These are phyloP conservation scores for Ophiocordyceps unilateralis DNA, from an alignment of 2,329 filamentous ascomycete genomes.

Conservation along the genomic window DNA sequence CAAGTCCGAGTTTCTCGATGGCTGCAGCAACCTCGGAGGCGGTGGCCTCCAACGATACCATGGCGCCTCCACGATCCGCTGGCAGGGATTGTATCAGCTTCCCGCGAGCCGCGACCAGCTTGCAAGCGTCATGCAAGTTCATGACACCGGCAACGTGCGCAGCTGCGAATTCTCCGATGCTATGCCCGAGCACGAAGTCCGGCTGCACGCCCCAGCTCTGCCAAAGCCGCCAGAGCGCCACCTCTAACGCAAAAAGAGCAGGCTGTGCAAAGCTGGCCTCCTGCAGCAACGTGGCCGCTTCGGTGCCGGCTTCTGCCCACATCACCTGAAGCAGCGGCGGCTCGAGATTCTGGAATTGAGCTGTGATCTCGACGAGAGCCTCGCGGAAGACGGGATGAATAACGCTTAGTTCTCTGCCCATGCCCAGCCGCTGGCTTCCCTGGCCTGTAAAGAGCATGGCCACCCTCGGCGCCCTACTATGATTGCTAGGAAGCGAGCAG, in stretches of 20 bases:
- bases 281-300: conserved; percentile 10
- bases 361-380: conserved; percentile 4
- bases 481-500: too few relatives aligned
- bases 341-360: conserved; percentile 9
- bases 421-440: conserved; percentile 14
- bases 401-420: conserved; percentile 12
- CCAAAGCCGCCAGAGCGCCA: conserved; percentile 15
- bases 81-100: conserved; percentile 29
- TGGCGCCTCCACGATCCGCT: conserved; percentile 11
- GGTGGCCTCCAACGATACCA: conserved; percentile 14
- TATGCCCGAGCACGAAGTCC: conserved; percentile 10
- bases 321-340: conserved; percentile 9
- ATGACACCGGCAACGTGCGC: conserved; percentile 15
- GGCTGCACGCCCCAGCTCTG: conserved; percentile 12
- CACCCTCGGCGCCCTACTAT: conserved; percentile 3
- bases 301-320: too few relatives aligned
- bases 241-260: conserved; percentile 15
- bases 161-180: conserved; percentile 10
- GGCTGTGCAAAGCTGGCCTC: conserved; percentile 15
- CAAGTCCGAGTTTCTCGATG: conserved; percentile 7
- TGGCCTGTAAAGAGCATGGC: conserved; percentile 19
- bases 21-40: conserved; percentile 23
- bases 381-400: conserved; percentile 10
- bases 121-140: conserved; percentile 13
- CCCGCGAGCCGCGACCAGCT: conserved; percentile 13